phyloP scores from a whole-genome alignment of 257 asterid genomes.

The Rehmannia glutinosa region DNA sequence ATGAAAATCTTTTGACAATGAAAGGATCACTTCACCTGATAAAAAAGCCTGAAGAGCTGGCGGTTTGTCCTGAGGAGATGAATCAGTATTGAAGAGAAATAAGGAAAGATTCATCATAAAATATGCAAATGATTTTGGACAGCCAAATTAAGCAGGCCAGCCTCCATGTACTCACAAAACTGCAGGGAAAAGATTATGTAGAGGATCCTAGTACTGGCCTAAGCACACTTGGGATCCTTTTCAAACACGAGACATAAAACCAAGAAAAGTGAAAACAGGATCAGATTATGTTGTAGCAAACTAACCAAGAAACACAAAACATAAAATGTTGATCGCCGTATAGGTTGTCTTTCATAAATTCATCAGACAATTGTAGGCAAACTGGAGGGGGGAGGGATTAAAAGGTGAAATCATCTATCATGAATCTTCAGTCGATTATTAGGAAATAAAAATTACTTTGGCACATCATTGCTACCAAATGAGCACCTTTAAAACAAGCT shows the following conservation, averaged over 20 bases:
- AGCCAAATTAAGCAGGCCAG: constrained; percentile 4
- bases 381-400: neutral
- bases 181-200: neutral
- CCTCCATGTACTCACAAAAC: constrained; percentile 6
- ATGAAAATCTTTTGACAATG: constrained; percentile 57
- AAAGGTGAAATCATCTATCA: neutral
- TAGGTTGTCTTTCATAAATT: neutral
- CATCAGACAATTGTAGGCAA: no score
- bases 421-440: neutral
- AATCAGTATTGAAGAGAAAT: constrained; percentile 19
- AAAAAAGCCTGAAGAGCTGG: constrained; percentile 80
- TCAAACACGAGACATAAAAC: constrained; percentile 3
- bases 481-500: neutral
- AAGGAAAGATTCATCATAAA: neutral
- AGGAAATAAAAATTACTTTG: neutral
- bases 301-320: neutral
- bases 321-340: neutral
- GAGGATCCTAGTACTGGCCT: constrained; percentile 6
- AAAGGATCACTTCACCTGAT: constrained; percentile 65
- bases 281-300: neutral
- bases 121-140: constrained; percentile 7
- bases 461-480: neutral
- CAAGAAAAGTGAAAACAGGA: neutral
- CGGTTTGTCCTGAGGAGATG: constrained; percentile 65
- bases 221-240: neutral